Evolutionary conservation across 1,139 yeast genomes (phyloP).

Genomic region (Saccharomycopsis hybrid): DNA sequence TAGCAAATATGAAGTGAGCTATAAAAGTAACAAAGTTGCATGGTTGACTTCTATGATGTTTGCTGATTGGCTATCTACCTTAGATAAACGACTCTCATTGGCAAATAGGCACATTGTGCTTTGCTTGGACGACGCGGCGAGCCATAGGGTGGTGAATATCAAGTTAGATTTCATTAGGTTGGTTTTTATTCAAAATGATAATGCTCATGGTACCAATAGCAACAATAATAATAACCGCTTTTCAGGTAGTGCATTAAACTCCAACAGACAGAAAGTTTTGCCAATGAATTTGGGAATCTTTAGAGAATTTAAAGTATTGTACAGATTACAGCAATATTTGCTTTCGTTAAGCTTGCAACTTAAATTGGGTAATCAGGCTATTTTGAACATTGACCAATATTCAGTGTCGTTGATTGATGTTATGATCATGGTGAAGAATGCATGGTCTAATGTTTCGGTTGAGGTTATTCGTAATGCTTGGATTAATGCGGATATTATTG

Average conservation of each 20-base stretch:
- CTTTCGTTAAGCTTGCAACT: slow-evolving; percentile 10
- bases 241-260: slow-evolving; percentile 18
- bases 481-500: slow-evolving; percentile 19
- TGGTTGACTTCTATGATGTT: slow-evolving; percentile 62
- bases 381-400: slow-evolving; percentile 6
- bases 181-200: slow-evolving; percentile 25
- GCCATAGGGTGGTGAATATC: slow-evolving; percentile 54
- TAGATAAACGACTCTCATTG: slow-evolving; percentile 48
- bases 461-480: slow-evolving; percentile 19
- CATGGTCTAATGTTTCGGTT: slow-evolving; percentile 20
- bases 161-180: slow-evolving; percentile 48
- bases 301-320: slow-evolving; percentile 54
- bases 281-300: slow-evolving; percentile 64
- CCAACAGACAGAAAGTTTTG: slow-evolving; percentile 40
- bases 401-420: slow-evolving; percentile 15
- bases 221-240: not conserved
- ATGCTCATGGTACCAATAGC: not conserved
- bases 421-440: slow-evolving; percentile 20
- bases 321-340: slow-evolving; percentile 53
- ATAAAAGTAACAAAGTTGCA: slow-evolving; percentile 55
- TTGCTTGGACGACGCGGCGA: slow-evolving; percentile 54
- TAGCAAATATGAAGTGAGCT: slow-evolving; percentile 44
- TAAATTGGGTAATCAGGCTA: slow-evolving; percentile 2
- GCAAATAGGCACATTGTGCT: slow-evolving; percentile 46
- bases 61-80: slow-evolving; percentile 52